These are phyloP conservation scores for Pachysolen tannophilus DNA, from an alignment of 805 yeast species.

Conservation along the genomic window DNA sequence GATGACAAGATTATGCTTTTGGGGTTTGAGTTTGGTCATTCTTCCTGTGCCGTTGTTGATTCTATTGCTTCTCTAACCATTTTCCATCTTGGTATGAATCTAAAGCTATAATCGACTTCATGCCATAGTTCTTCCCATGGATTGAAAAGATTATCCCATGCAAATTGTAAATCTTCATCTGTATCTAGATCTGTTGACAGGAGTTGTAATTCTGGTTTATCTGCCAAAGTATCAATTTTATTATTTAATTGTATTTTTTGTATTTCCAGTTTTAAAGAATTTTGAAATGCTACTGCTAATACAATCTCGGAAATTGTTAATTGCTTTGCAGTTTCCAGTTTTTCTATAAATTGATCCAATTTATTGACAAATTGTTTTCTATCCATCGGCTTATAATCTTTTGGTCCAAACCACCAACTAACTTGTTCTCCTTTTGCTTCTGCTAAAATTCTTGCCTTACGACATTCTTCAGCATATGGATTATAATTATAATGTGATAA, in stretches of 20 bases:
- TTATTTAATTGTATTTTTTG: no score
- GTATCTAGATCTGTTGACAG: conserved; percentile 1
- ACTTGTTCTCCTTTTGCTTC: conserved; percentile 29
- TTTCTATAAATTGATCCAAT: not conserved
- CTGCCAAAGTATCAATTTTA: not conserved
- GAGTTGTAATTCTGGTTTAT: conserved; percentile 2
- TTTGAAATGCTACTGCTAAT: not conserved
- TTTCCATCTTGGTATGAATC: conserved; percentile 8
- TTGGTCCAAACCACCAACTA: conserved; percentile 44
- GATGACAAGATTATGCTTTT: no score
- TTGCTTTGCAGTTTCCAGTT: not conserved
- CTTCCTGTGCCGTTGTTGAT: no score
- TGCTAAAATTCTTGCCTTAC: conserved; percentile 28
- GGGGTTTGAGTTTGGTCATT: no score
- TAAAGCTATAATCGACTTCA: conserved; percentile 4
- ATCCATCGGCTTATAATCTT: conserved; percentile 36
- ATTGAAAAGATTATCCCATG: conserved; percentile 8
- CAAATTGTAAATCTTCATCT: conserved; percentile 3
- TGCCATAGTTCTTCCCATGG: conserved; percentile 10
- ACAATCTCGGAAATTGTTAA: not conserved
- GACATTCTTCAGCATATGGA: no score
- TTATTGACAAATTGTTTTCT: no score
- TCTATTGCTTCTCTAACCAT: no score
- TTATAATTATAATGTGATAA: no score
- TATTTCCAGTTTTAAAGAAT: no score